Conservation (phyloP, 805 yeast genomes). For the Teunomyces funiuensis region DNA sequence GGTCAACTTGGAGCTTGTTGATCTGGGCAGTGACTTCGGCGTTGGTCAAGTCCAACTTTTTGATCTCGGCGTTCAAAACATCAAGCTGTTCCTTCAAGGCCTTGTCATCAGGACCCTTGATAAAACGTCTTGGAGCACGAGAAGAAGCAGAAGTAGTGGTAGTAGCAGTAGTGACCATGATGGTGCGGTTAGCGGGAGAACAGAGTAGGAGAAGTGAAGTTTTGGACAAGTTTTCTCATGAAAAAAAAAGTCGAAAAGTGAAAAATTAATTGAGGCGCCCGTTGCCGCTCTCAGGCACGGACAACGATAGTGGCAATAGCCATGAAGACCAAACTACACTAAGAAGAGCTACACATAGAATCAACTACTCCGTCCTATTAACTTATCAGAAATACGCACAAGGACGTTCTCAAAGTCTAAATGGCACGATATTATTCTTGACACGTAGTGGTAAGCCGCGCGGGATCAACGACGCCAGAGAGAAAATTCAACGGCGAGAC, state of each 20-base stretch:
- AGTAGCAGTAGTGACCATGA: constrained; percentile 12
- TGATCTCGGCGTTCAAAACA: constrained; percentile 58
- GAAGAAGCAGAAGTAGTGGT: constrained; percentile 8
- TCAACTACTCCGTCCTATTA: too few relatives aligned
- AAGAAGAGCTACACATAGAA: too few relatives aligned
- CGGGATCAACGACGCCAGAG: too few relatives aligned
- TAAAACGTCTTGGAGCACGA: constrained; percentile 43
- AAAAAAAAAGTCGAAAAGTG: constrained; percentile 9
- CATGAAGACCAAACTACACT: background rate
- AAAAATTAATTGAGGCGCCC: constrained; percentile 8
- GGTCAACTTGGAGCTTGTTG: constrained; percentile 38
- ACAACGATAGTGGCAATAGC: background rate
- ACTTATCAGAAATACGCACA: too few relatives aligned
- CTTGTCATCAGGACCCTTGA: constrained; percentile 74
- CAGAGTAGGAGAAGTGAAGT: background rate
- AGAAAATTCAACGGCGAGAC: too few relatives aligned
- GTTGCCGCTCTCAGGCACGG: constrained; percentile 1
- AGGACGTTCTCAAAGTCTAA: too few relatives aligned
- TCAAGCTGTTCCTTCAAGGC: constrained; percentile 60
- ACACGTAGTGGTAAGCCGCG: too few relatives aligned
- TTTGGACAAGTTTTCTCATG: constrained; percentile 4
- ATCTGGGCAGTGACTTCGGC: constrained; percentile 54
- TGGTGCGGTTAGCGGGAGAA: background rate
- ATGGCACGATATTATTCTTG: too few relatives aligned
- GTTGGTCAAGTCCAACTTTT: constrained; percentile 57